These are phyloP conservation scores for Trichosporon coremiiforme DNA, from an alignment of 1,284 basidiomycete species.

Conservation along the genomic window DNA sequence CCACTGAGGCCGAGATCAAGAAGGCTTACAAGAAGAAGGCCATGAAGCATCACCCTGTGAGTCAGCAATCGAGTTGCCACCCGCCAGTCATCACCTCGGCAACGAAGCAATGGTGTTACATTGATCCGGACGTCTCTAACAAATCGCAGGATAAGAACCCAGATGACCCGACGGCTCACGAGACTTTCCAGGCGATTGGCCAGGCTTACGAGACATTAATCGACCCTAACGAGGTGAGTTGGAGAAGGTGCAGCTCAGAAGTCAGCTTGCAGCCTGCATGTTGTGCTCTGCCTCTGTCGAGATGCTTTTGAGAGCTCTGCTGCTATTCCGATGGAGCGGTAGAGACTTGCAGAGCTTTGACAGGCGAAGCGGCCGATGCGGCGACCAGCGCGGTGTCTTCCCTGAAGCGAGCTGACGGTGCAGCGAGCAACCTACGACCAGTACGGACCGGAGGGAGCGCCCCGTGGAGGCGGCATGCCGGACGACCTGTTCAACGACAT, in stretches of 20 bases:
- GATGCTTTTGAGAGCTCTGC: not conserved
- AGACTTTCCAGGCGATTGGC: constrained; percentile 82
- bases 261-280: too few species aligned
- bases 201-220: constrained; percentile 88
- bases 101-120: not conserved
- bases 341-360: not conserved
- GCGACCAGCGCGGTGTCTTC: not conserved
- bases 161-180: constrained; percentile 62
- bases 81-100: not conserved
- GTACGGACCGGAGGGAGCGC: constrained; percentile 67
- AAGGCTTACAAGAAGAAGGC: constrained; percentile 91
- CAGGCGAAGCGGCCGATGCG: not conserved
- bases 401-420: constrained; percentile 11
- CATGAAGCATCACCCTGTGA: constrained; percentile 82
- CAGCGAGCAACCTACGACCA: constrained; percentile 77
- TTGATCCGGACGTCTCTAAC: constrained; percentile 24
- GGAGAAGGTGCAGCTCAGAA: too few species aligned
- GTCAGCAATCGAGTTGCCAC: constrained; percentile 3
- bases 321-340: not conserved
- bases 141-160: constrained; percentile 52
- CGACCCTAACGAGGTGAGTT: constrained; percentile 63
- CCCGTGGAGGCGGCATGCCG: constrained; percentile 58
- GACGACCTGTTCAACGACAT: constrained; percentile 67
- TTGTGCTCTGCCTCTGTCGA: too few species aligned
- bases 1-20: constrained; percentile 78